Conservation (phyloP, 495 filamentous ascomycete species). For the Immersiella caudata region DNA sequence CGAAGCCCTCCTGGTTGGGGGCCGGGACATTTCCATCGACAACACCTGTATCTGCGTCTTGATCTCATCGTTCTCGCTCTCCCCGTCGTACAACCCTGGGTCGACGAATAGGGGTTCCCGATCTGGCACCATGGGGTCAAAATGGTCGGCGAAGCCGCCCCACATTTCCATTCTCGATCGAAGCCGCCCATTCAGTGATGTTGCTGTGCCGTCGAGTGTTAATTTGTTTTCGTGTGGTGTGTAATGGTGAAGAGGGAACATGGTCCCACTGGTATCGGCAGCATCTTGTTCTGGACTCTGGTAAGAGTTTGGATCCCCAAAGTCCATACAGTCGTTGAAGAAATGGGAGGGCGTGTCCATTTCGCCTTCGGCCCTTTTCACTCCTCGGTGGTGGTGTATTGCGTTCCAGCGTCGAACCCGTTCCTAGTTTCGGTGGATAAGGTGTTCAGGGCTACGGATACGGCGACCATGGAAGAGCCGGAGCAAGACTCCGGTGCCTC, state of each 20-base stretch:
- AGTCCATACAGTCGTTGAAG: conserved; percentile 34
- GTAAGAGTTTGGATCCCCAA: conserved; percentile 31
- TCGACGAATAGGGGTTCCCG: conserved; percentile 32
- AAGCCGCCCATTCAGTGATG: conserved; percentile 8
- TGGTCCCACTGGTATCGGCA: conserved; percentile 9
- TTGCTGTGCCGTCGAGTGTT: conserved; percentile 14
- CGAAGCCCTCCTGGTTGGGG: conserved; percentile 31
- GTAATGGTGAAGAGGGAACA: conserved; percentile 23
- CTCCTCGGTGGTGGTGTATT: neutral
- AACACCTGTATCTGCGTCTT: conserved; percentile 27
- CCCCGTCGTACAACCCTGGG: conserved; percentile 30
- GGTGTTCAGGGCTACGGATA: neutral
- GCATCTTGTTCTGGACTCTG: conserved; percentile 29
- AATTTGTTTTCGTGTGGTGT: conserved; percentile 20
- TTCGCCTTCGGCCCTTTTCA: conserved; percentile 8
- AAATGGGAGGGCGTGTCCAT: conserved; percentile 37
- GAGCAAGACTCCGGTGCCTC: conserved; percentile 25
- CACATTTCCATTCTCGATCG: conserved; percentile 19
- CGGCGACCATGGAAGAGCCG: conserved; percentile 21
- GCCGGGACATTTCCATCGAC: conserved; percentile 23
- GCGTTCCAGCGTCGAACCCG: conserved; percentile 6
- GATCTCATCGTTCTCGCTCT: conserved; percentile 27
- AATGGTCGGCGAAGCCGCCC: conserved; percentile 27
- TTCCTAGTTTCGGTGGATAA: neutral
- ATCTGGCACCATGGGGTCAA: conserved; percentile 23